Evolutionary conservation across 768 basidiomycete genomes (phyloP).

Genomic region (Mrakia gelida): DNA sequence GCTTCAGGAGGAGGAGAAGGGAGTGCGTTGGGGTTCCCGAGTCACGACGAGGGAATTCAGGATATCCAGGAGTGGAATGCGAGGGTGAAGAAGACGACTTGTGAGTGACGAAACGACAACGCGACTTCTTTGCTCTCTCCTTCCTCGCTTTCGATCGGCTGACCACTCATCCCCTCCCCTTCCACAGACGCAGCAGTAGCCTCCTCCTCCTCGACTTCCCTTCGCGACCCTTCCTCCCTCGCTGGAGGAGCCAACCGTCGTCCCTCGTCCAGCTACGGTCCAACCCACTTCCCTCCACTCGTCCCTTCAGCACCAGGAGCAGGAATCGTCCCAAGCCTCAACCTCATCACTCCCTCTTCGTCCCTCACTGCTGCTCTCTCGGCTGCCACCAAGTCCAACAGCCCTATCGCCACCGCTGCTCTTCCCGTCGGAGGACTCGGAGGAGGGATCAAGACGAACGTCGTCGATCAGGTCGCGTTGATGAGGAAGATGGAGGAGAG

Average conservation of each 20-base stretch:
- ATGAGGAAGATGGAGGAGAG: slow-evolving; percentile 34
- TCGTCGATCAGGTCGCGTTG: background rate
- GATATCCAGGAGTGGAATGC: slow-evolving; percentile 99
- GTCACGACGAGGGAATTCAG: slow-evolving; percentile 88
- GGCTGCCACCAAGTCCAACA: background rate
- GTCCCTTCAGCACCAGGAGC: slow-evolving; percentile 3
- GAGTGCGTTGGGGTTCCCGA: slow-evolving; percentile 51
- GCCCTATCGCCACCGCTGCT: background rate
- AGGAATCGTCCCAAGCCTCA: background rate
- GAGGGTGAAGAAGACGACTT: slow-evolving; percentile 31
- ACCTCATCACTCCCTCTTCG: background rate
- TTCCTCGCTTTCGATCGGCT: too few species aligned
- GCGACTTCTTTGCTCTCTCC: background rate
- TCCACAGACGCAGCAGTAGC: slow-evolving; percentile 9
- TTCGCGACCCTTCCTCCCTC: background rate
- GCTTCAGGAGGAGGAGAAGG: background rate
- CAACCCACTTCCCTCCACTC: slow-evolving; percentile 20
- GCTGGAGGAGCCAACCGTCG: background rate
- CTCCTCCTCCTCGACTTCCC: background rate
- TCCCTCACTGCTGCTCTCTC: background rate
- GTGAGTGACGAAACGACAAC: background rate
- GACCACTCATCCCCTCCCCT: too few species aligned
- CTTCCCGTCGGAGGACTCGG: background rate
- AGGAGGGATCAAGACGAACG: background rate
- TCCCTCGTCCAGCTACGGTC: slow-evolving; percentile 21